Conservation (phyloP, 371 early-diverging fungal species). For the Pancytospora epiphaga region DNA sequence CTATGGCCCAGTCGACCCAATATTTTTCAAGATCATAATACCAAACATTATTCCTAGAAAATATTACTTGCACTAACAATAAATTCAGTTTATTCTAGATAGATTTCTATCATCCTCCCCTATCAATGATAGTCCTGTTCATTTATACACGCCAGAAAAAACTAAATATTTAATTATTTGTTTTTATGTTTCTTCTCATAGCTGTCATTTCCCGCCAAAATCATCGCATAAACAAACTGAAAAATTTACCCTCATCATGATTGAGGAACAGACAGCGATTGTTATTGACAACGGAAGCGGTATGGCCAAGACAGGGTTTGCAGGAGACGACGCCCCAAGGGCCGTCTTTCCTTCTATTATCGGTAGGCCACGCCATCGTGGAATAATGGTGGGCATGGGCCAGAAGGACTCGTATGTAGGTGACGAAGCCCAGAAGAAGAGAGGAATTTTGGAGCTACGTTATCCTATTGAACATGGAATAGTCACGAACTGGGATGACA, state of each 20-base stretch:
- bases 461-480: conserved; percentile 99
- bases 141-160: too few species aligned
- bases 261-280: conserved; percentile 56
- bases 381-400: conserved; percentile 99
- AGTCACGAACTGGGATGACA: conserved; percentile 99
- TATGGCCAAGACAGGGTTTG: conserved; percentile 99
- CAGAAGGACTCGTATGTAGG: conserved; percentile 99
- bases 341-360: conserved; percentile 95
- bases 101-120: too few species aligned
- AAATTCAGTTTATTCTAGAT: too few species aligned
- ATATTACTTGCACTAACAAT: too few species aligned
- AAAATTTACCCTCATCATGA: conserved; percentile 42
- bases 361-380: conserved; percentile 92
- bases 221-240: conserved; percentile 7
- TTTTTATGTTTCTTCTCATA: too few species aligned
- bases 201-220: too few species aligned
- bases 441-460: conserved; percentile 94
- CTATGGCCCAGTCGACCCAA: too few species aligned
- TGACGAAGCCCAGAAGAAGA: conserved; percentile 97
- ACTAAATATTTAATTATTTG: too few species aligned
- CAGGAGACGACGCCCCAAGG: conserved; percentile 98
- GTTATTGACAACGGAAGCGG: conserved; percentile 98
- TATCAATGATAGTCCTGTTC: too few species aligned
- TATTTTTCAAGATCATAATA: too few species aligned
- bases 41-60: too few species aligned